Evolutionary conservation across 169 alveolate species (phyloP), one percentile per base, ranked within the genome.

Genomic region (Theileria parva): DNA sequence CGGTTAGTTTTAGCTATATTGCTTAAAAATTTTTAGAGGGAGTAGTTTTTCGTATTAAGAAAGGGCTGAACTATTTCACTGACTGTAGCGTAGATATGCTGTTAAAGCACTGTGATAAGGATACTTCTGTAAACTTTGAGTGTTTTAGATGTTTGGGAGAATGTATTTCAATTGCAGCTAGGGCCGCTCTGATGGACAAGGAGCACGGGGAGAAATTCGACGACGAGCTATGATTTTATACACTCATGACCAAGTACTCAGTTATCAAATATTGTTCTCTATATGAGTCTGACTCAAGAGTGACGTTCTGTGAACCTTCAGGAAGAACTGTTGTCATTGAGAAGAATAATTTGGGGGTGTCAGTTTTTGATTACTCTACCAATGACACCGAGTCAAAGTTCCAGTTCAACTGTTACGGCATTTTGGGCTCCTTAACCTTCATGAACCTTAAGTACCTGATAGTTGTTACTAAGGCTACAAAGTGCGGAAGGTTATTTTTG

Each of bases 401-500:
- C 15, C 64, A 60, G 48, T 74, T 61, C 37, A 67, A 50, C 34
- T 83, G 86, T 27, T 75, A 50, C 57, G 94, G 94, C 0, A 65
- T 89, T 0, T 57, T 89, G 25, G 94, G 94, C 27, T 61, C 83
- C 48, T 76, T 89, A 7, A 12, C 39, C 17, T 89, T 89, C 69
- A 27, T 69, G 23, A 84, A 75, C 21, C 86, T 86, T 50, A 87
- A 88, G 15, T 89, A 89, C 23, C 74, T 89, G 23, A 59, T 86
- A 28, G 90, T 80, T 4, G 30, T 89, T 2, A 89, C 89, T 7
- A 81, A 78, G 21, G 87, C 80, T 23, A 81, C 64, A 19, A 39
- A 27, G 28, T 80, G 86, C 8, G 94, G 91, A 13, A 15, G 60
- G n/a, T 30, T 89, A 8, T 68, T 85, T 48, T 34, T 60, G 30